These are phyloP conservation scores for Cryphonectria parasitica DNA, from an alignment of 2,329 filamentous ascomycete genomes.

Conservation along the genomic window DNA sequence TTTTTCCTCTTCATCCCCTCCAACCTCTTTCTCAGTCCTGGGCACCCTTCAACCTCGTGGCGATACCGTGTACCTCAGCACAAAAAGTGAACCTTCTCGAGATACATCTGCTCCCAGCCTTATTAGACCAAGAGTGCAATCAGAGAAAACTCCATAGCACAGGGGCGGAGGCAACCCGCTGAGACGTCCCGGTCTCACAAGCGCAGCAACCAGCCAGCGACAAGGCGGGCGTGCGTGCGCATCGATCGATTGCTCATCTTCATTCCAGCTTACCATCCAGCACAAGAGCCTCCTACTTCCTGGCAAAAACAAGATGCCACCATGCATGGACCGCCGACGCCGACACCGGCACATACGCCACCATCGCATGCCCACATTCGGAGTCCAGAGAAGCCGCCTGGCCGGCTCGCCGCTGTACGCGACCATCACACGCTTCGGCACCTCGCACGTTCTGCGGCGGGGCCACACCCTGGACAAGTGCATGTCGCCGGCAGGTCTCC, in stretches of 20 bases:
- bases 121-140: not conserved
- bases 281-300: not conserved
- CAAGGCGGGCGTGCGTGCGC: no score
- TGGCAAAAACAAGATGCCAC: not conserved
- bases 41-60: no score
- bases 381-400: constrained; percentile 9
- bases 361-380: constrained; percentile 21
- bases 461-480: constrained; percentile 12
- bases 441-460: not conserved
- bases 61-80: not conserved
- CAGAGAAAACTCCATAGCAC: not conserved
- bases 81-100: not conserved
- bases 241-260: no score
- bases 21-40: not conserved
- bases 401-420: constrained; percentile 12
- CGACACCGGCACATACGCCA: constrained; percentile 21
- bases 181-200: not conserved
- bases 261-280: not conserved
- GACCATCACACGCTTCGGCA: constrained; percentile 10
- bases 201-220: not conserved
- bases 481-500: constrained; percentile 8
- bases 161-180: not conserved
- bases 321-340: not conserved
- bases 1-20: not conserved
- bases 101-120: no score